Conservation (phyloP, 2,329 filamentous ascomycete genomes). For the Tolypocladium sp. region DNA sequence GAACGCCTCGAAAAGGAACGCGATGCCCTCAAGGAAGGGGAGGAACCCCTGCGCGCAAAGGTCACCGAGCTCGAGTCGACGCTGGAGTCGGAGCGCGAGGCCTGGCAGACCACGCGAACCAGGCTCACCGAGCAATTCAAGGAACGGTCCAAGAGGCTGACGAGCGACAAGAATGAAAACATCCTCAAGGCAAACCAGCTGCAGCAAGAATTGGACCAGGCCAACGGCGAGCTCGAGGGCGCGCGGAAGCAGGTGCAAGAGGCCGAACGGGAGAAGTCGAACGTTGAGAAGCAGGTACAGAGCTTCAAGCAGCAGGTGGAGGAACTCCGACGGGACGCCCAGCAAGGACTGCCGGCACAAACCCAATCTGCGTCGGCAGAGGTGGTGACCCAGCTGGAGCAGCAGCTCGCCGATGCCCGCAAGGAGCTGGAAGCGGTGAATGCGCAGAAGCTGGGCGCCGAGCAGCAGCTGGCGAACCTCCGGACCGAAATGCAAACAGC, state of each 20-base stretch:
- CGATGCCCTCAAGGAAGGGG: conserved; percentile 41
- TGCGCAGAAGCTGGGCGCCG: conserved; percentile 59
- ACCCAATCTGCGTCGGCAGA: conserved; percentile 32
- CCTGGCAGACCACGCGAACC: conserved; percentile 42
- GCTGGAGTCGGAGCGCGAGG: conserved; percentile 44
- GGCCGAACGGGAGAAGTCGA: conserved; percentile 19
- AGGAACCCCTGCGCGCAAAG: conserved; percentile 43
- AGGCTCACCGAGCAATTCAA: conserved; percentile 56
- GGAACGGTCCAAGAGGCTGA: conserved; percentile 45
- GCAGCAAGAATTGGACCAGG: conserved; percentile 38
- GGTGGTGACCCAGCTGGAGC: conserved; percentile 37
- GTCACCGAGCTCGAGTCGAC: conserved; percentile 40
- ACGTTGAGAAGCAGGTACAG: conserved; percentile 32
- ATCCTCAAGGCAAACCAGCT: conserved; percentile 42
- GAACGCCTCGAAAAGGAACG: conserved; percentile 56
- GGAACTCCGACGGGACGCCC: conserved; percentile 19
- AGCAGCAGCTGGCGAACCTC: conserved; percentile 49
- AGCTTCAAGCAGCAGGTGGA: conserved; percentile 33
- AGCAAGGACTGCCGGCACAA: conserved; percentile 21
- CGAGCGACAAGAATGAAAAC: conserved; percentile 43
- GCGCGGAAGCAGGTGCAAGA: conserved; percentile 28
- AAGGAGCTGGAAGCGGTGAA: conserved; percentile 58
- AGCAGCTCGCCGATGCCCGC: conserved; percentile 36
- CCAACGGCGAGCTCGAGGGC: conserved; percentile 44
- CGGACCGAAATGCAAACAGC: conserved; percentile 51